A percentile compares a stretch with the other conserved stretches of the same genome.
Conservation (phyloP, 352 stramenopile species). For the Halophytophthora batemanensis region DNA sequence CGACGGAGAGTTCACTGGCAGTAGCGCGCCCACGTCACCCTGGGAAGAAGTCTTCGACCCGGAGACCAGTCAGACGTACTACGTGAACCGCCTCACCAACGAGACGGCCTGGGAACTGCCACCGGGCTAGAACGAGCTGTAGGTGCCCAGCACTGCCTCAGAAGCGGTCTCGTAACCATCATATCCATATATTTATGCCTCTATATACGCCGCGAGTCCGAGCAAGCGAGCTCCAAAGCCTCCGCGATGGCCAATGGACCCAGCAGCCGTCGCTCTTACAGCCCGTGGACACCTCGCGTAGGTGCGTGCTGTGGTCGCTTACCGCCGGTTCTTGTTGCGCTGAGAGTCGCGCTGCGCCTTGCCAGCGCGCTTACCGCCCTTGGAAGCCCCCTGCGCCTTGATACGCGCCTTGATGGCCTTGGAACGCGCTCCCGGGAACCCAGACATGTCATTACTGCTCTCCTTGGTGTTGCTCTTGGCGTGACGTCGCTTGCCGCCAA, state of each 20-base stretch:
- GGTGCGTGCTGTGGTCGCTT: conserved; percentile 11
- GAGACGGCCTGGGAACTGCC: conserved; percentile 55
- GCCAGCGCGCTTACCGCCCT: conserved; percentile 54
- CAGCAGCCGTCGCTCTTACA: background rate
- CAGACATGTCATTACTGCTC: conserved; percentile 77
- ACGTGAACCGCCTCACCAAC: conserved; percentile 58
- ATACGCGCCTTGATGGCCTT: conserved; percentile 29
- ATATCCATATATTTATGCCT: conserved; percentile 4
- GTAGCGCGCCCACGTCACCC: background rate
- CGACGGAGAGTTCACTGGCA: background rate
- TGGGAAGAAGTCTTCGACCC: conserved; percentile 77
- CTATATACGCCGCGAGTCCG: conserved; percentile 13
- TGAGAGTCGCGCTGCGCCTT: conserved; percentile 51
- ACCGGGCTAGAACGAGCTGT: background rate
- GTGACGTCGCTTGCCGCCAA: conserved; percentile 73
- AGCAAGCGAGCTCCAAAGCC: too few species aligned
- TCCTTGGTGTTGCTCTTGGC: conserved; percentile 80
- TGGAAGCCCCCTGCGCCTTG: conserved; percentile 39
- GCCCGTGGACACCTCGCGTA: background rate
- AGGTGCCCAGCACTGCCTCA: too few species aligned
- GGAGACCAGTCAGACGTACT: conserved; percentile 46
- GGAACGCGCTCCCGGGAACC: conserved; percentile 45
- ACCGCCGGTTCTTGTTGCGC: conserved; percentile 48
- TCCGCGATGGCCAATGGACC: too few species aligned
- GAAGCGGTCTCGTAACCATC: background rate